Evolutionary conservation across 192 early-diverging fungal genomes (phyloP).

Genomic region (Haplosporangium gracile): DNA sequence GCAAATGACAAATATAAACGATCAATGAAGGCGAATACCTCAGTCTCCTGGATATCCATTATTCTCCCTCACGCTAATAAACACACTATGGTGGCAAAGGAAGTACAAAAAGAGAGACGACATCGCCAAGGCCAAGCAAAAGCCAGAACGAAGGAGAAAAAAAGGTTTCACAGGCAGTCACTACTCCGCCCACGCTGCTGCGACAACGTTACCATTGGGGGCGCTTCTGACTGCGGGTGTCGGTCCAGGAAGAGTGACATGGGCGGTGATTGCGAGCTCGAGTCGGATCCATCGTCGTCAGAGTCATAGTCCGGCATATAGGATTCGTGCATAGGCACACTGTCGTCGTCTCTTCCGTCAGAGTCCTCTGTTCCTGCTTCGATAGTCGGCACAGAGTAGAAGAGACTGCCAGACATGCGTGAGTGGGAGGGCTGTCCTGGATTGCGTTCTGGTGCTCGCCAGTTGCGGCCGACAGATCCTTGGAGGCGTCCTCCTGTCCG

Average conservation of each 20-base stretch:
- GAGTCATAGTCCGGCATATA: conserved; percentile 49
- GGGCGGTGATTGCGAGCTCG: conserved; percentile 47
- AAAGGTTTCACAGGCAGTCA: conserved; percentile 35
- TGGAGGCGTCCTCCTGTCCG: conserved; percentile 12
- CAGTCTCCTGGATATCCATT: neutral
- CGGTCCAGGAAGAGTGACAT: conserved; percentile 54
- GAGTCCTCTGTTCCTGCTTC: conserved; percentile 33
- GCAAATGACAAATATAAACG: conserved; percentile 7
- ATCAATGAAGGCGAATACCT: neutral
- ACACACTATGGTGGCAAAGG: conserved; percentile 28
- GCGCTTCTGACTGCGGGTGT: conserved; percentile 26
- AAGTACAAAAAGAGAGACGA: neutral
- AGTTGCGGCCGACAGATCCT: conserved; percentile 31
- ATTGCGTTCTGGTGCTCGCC: conserved; percentile 29
- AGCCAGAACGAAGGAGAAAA: conserved; percentile 16
- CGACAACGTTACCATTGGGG: conserved; percentile 35
- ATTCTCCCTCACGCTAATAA: neutral
- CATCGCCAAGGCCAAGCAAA: conserved; percentile 5
- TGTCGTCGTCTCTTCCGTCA: conserved; percentile 18
- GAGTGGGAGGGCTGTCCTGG: conserved; percentile 14
- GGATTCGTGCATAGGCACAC: conserved; percentile 18
- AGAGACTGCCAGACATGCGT: conserved; percentile 47
- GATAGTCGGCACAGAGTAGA: conserved; percentile 53
- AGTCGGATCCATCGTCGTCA: conserved; percentile 44
- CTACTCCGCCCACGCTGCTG: conserved; percentile 6